Evolutionary conservation across 176 grass and related monocot species (phyloP), one percentile per base, ranked within the genome.

Genomic region (Otatea glauca): DNA sequence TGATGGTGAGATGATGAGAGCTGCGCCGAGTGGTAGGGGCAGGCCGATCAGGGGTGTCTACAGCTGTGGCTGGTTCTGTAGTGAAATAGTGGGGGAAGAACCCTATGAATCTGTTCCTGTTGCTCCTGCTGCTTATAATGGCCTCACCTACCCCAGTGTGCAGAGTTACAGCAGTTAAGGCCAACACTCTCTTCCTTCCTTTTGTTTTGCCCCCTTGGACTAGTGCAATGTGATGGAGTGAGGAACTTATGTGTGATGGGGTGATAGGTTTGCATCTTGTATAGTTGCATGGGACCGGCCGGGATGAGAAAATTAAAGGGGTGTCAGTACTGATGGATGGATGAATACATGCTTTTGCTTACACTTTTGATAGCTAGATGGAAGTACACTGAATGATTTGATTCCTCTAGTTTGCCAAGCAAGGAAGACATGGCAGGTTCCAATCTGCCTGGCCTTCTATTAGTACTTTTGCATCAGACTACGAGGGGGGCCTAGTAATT

Each of bases 121-220:
- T 62, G 43, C 73, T 90, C 8, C 21, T 44, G 7, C 48, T 4
- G 79, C 74, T 80, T 80, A 87, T 87, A 88, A 84, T 91, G 85
- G 81, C 85, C 63, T 84, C 85, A 84, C 70, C 85, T 81, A 75
- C 81, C 45, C 59, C 12, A 18, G 27, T 62, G 25, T 74, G 41
- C 27, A 74, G 59, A 65, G 86, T 81, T 45, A 81, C 62, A 75
- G 29, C 70, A 84, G 59, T 91, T 83, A 90, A 89, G 80, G 61
- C 61, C 69, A 80, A 34, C 80, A 37, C 68, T 44, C 74, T 11
- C 58, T 35, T 85, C 71, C 74, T 84, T 76, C 85, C 51, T 55
- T 84, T 87, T 91, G 89, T 75, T 91, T 87, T 84, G 80, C 80
- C 84, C 62, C 80, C 34, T 91, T 70, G 84, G 80, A 87, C 76